Conservation (phyloP, 2,329 filamentous ascomycete species). For the Hypoxylon sp. region DNA sequence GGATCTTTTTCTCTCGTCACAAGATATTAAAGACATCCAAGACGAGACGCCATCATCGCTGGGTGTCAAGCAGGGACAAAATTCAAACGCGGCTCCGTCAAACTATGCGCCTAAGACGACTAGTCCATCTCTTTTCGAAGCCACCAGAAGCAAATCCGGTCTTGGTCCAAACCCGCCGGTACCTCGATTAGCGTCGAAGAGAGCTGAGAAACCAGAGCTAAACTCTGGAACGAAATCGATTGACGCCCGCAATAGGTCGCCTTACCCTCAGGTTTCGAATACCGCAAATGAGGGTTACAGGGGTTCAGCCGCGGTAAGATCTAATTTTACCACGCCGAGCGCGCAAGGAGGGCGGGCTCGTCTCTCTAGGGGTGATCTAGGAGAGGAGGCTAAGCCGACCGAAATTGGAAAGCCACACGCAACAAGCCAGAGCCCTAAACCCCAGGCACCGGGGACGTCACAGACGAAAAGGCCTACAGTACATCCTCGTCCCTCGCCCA, state of each 20-base stretch:
- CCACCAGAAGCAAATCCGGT: not conserved
- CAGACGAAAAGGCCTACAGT: conserved; percentile 18
- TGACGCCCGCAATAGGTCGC: not conserved
- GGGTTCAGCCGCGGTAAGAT: not conserved
- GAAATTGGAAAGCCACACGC: not conserved
- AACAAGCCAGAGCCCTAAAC: not conserved
- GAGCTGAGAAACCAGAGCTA: not conserved
- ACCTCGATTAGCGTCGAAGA: not conserved
- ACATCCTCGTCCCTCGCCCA: conserved; percentile 44
- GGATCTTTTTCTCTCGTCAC: conserved; percentile 60
- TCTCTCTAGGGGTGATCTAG: not conserved
- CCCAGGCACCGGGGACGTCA: not conserved
- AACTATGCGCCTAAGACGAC: not conserved
- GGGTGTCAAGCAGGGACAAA: conserved; percentile 10
- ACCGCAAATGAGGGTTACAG: not conserved
- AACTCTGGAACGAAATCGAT: not conserved
- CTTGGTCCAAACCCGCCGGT: not conserved
- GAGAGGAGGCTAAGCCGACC: not conserved
- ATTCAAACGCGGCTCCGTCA: not conserved
- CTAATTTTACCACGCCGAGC: not conserved
- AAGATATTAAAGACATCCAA: conserved; percentile 60
- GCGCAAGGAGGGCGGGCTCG: not conserved
- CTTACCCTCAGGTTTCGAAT: not conserved
- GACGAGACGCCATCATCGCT: conserved; percentile 40
- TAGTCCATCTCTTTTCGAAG: not conserved